Base-by-base conservation (phyloP, 2,329 filamentous ascomycete species). In the Beauveria bassiana region DNA sequence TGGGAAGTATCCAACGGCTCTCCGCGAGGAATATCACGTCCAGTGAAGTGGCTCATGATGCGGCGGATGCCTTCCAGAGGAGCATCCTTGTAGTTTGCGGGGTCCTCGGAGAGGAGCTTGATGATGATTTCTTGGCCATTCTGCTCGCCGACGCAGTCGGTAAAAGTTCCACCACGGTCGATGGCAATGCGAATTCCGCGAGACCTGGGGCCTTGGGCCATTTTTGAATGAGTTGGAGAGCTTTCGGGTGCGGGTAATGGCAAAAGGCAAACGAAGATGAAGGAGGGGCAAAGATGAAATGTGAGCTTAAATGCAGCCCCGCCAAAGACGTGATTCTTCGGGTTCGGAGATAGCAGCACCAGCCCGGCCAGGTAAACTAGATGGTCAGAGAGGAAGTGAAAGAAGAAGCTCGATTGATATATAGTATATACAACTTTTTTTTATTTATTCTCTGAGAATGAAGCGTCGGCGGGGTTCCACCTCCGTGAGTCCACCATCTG, bases 11-110 rank as follows among this genome's bases (percentile, higher is more conserved):
- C 91, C 9, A 96, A 78, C 1, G 89, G 79, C 71, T 92, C 80
- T 28, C 91, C 91, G 53, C 92, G 86, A 3, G 90, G 90, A 50
- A 96, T 92, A 5, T 93, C 87, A 62, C 82, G 81, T 59, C 82
- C 81, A 2, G 86, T 85, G 73, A 96, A 96, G 67, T 85, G 86
- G 66, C 87, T 88, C 74, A 96, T 85, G 61, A 96, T 86, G 62
- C 93, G 87, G 18, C 93, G 86, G 70, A 96, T 96, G 31, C 92
- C 92, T 78, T 96, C 93, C 20, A 96, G 82, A 2, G 93, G 93
- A 14, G 93, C 93, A 78, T 97, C 93, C 18, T 87, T 81, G 76
- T 97, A 97, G 77, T 96, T 96, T 61, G 85, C 82, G 2, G 93
- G 93, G 72, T 96, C 93, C 69, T 93, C 91, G 2, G 91, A 96